Base-by-base conservation (phyloP, 2,329 filamentous ascomycete species). In the Talaromyces islandicus region DNA sequence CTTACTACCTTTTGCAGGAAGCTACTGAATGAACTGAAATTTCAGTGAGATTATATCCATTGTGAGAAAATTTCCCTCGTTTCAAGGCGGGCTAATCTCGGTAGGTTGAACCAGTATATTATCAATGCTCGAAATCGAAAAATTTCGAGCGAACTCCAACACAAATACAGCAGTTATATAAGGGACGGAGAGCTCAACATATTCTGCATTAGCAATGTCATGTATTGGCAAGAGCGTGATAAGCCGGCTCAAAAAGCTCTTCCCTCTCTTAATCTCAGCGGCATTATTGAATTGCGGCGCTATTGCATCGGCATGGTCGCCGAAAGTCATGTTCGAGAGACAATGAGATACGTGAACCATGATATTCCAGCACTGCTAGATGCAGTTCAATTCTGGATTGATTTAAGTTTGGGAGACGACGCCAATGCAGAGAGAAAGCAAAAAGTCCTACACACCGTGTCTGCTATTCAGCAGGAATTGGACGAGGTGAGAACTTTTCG, bases 361-460 rank as follows among this genome's bases (percentile, higher is more conserved):
- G 56, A 57, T 7, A 57, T 57, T 41, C 56, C 56, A 29, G 43
- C 56, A 57, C 29, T 57, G 10, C 30, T 57, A 41, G 19, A 46
- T 38, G 52, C 56, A 9, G 51, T 57, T 57, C n/a, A 57, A 57
- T 9, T 57, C 11, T 57, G 56, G 56, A 52, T 57, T 24, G 25
- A 57, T 43, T 46, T 46, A 38, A 46, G 56, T 9, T 57, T 48
- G 17, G 56, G 29, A 27, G 30, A 57, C 38, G 30, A 57, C 38
- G 46, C n/a, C n/a, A 57, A 57, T 57, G 56, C 29, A 24, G 56
- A 57, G 24, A 52, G 56, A 32, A 57, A 57, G 50, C 9, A 57
- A 41, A 10, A 57, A 19, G 35, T 57, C 21, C 17, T 52, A 57
- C 19, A 52, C 35, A 29, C 14, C 11, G 29, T 57, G 27, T 52